Conservation (phyloP, 257 asterid genomes). For the Solanum chaucha region DNA sequence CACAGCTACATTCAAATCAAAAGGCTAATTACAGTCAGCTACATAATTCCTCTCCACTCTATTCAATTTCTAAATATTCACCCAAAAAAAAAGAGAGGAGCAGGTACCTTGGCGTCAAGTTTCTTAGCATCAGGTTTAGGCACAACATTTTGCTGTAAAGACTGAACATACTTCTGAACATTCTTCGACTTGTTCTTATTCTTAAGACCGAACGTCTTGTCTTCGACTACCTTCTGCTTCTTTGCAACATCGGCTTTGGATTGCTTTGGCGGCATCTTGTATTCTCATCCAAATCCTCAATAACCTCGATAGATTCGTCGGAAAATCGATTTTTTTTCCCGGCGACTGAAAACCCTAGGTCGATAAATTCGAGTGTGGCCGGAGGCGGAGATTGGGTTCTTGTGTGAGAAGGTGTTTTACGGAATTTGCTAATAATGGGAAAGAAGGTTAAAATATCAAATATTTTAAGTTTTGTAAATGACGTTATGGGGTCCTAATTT, state of each 20-base stretch:
- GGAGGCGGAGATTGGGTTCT: background rate
- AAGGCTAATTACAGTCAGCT: background rate
- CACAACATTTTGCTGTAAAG: constrained; percentile 63
- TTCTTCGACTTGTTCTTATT: constrained; percentile 86
- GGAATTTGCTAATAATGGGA: background rate
- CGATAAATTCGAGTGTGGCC: background rate
- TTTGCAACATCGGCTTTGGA: constrained; percentile 77
- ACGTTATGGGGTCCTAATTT: background rate
- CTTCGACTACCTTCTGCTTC: constrained; percentile 89
- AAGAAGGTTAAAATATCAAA: background rate
- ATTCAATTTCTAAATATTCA: background rate
- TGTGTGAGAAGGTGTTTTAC: background rate
- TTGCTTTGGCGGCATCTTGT: constrained; percentile 77
- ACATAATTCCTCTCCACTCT: background rate
- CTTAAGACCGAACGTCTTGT: constrained; percentile 97
- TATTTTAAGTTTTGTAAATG: background rate
- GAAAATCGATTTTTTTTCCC: background rate
- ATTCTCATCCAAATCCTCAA: constrained; percentile 9
- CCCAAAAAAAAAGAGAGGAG: background rate
- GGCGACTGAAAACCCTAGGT: background rate
- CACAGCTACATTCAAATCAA: background rate
- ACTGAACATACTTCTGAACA: constrained; percentile 93
- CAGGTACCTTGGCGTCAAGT: constrained; percentile 56
- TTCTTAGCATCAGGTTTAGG: constrained; percentile 64
- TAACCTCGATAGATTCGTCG: background rate